Percentiles rank a stretch among this genome's conserved stretches.
phyloP scores from a whole-genome alignment of 352 stramenopile species.

The Pythium grandisporangium region DNA sequence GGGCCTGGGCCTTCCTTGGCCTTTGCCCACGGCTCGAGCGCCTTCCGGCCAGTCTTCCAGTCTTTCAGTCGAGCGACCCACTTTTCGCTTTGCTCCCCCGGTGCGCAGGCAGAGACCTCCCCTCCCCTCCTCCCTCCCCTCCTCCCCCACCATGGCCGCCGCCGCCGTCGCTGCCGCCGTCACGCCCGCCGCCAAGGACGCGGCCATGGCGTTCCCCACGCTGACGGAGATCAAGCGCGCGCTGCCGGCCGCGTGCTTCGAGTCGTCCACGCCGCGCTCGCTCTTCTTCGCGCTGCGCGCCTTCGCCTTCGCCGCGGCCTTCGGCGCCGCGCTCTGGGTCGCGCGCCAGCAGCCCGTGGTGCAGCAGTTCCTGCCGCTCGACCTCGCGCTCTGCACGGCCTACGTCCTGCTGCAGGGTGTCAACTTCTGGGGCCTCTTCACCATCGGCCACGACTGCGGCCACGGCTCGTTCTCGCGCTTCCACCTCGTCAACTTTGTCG shows the following conservation, averaged over 20 bases:
- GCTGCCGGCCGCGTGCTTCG: constrained; percentile 61
- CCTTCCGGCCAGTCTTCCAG: too few relatives aligned
- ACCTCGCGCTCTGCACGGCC: constrained; percentile 28
- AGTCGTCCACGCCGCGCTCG: constrained; percentile 56
- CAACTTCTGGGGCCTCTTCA: constrained; percentile 83
- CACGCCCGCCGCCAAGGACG: neutral
- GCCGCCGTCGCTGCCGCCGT: too few relatives aligned
- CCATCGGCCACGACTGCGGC: constrained; percentile 69
- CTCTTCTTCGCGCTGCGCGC: constrained; percentile 64
- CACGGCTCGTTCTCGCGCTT: constrained; percentile 76
- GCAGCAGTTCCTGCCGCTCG: constrained; percentile 19
- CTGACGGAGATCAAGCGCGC: constrained; percentile 78
- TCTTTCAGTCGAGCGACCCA: too few relatives aligned
- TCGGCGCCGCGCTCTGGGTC: constrained; percentile 32
- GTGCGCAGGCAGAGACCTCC: too few relatives aligned
- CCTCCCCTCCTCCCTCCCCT: neutral
- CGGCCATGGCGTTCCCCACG: constrained; percentile 53
- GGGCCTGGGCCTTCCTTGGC: too few relatives aligned
- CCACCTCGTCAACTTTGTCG: constrained; percentile 66
- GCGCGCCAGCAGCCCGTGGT: constrained; percentile 32
- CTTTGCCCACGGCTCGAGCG: too few relatives aligned
- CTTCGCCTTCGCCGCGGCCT: constrained; percentile 28
- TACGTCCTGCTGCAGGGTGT: constrained; percentile 72
- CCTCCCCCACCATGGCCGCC: constrained; percentile 11
- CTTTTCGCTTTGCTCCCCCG: too few relatives aligned